Base-by-base conservation (phyloP, 805 yeast species). In the Sungouiozyma intestinalis region DNA sequence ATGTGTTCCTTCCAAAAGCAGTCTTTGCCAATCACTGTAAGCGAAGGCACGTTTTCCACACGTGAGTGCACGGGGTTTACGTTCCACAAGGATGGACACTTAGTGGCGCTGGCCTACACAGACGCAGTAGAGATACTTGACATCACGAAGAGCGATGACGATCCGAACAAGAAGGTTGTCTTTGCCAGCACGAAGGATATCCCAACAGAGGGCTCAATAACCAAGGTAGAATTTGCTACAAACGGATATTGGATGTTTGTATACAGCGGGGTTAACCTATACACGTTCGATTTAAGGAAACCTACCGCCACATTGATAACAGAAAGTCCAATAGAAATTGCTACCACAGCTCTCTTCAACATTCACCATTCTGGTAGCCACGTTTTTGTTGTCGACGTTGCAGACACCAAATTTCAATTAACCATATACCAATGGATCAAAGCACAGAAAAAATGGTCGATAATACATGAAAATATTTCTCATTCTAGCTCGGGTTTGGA, bases 41-140 rank as follows among this genome's bases (percentile, higher is more conserved):
- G 29, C n/a, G n/a, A 35, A 19, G 13, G 16, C 3, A 16, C 33
- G n/a, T n/a, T n/a, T n/a, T n/a, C n/a, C 7, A 18, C 35, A 24
- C 3, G 16, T 2, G 16, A 14, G 6, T 32, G 16, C 14, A 14
- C 18, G 8, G 44, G 31, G 2, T 48, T 44, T 11, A 40, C 43
- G 3, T 35, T 63, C 15, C 72, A 68, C 45, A 62, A 59, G 33
- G 72, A 68, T 48, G 71, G 72, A 4, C 38, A 58, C 3, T 40
- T 67, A 17, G 36, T 66, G 8, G 66, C 67, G 4, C 37, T 58
- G 20, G 50, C 40, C 6, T 40, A 39, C 19, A 35, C 19, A 6
- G 17, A 33, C 15, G 20, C 40, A 4, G 33, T 55, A 16, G 34
- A 43, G 11, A 40, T 54, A 3, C 33, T 40, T 9, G 49, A 51